Conservation (phyloP, 2,329 filamentous ascomycete genomes). For the Atkinsonella hypoxylon region DNA sequence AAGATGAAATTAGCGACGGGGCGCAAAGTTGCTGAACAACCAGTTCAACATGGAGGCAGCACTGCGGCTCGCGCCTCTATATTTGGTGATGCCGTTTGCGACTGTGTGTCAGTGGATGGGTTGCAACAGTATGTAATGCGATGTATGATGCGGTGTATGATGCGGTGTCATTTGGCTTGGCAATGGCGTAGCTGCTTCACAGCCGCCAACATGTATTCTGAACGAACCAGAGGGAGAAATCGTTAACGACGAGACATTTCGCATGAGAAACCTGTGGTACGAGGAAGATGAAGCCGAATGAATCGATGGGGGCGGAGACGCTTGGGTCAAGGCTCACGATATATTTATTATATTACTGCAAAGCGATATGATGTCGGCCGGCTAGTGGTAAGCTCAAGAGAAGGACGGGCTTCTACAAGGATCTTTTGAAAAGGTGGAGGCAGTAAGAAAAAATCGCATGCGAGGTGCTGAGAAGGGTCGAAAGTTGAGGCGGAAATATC, state of each 20-base stretch:
- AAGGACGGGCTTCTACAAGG: slow-evolving; percentile 11
- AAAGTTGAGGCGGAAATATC: background rate
- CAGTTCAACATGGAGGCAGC: slow-evolving; percentile 2
- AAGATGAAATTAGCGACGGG: background rate
- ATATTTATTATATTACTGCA: slow-evolving; percentile 2
- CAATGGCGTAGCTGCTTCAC: background rate
- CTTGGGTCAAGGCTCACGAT: slow-evolving; percentile 1
- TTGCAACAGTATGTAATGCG: background rate
- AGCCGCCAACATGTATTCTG: background rate
- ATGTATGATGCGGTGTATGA: background rate
- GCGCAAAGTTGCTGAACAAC: background rate
- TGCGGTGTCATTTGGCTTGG: background rate
- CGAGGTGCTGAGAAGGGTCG: background rate
- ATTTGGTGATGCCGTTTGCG: background rate
- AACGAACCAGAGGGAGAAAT: background rate
- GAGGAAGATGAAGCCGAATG: background rate
- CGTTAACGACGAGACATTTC: background rate
- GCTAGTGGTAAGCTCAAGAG: slow-evolving; percentile 7
- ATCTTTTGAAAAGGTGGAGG: background rate
- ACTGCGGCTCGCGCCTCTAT: background rate
- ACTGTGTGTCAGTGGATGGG: background rate
- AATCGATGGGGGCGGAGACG: background rate
- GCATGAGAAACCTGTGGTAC: background rate
- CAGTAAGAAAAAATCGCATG: background rate
- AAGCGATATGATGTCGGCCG: slow-evolving; percentile 13